A percentile compares a stretch with the other conserved stretches of the same genome.
phyloP scores from a whole-genome alignment of 768 basidiomycete genomes.

The Collybiopsis confluens region DNA sequence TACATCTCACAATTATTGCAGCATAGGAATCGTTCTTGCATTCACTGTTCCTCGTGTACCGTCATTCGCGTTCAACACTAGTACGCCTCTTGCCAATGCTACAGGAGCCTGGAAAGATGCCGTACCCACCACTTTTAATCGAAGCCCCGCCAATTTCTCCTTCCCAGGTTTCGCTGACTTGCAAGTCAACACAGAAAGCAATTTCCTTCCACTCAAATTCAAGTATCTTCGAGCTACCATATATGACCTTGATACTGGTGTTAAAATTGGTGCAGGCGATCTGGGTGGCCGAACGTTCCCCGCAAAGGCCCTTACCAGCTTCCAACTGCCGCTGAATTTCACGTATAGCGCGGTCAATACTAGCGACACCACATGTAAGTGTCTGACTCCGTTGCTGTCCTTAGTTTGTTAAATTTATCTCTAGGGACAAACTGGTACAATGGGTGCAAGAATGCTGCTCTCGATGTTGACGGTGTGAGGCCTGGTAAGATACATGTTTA shows the following conservation, averaged over 20 bases:
- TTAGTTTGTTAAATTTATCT: slow-evolving; percentile 2
- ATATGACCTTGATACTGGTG: slow-evolving; percentile 63
- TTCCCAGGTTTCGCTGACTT: slow-evolving; percentile 78
- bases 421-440: slow-evolving; percentile 74
- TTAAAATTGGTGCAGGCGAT: slow-evolving; percentile 65
- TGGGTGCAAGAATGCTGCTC: slow-evolving; percentile 60
- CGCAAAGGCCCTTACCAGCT: slow-evolving; percentile 58
- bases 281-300: slow-evolving; percentile 55
- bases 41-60: slow-evolving; percentile 86
- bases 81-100: slow-evolving; percentile 55
- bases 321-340: slow-evolving; percentile 79
- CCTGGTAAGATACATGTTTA: slow-evolving; percentile 60
- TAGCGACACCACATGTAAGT: slow-evolving; percentile 78
- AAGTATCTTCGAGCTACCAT: slow-evolving; percentile 61
- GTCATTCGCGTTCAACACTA: slow-evolving; percentile 54
- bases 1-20: slow-evolving; percentile 16
- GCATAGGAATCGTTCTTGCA: slow-evolving; percentile 66
- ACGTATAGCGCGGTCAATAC: slow-evolving; percentile 76
- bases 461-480: slow-evolving; percentile 46
- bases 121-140: slow-evolving; percentile 57
- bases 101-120: slow-evolving; percentile 53
- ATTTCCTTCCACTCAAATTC: slow-evolving; percentile 77
- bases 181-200: slow-evolving; percentile 69
- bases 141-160: slow-evolving; percentile 83
- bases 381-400: slow-evolving; percentile 4